A percentile compares a stretch with the other conserved stretches of the same genome.
Evolutionary conservation across 495 filamentous ascomycete species (phyloP).

Genomic region (Podospora pseudopauciseta): DNA sequence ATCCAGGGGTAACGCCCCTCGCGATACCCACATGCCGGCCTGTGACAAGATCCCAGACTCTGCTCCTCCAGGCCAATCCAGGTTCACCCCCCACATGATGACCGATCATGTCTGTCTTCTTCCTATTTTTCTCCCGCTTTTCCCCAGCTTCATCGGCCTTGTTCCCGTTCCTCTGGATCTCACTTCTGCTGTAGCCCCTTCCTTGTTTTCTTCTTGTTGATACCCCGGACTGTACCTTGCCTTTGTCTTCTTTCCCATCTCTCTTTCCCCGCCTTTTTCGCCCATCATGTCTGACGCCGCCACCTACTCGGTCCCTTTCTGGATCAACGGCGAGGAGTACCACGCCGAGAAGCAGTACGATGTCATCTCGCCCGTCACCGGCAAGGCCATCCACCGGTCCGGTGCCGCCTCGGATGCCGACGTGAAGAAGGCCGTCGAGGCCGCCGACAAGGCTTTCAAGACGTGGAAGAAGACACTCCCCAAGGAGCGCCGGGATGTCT

Average conservation of each 20-base stretch:
- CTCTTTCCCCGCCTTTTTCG: neutral
- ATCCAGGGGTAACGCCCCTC: neutral
- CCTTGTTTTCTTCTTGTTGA: neutral
- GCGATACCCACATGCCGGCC: neutral
- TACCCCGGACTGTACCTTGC: slow-evolving; percentile 11
- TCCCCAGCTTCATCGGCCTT: neutral
- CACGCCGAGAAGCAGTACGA: slow-evolving; percentile 59
- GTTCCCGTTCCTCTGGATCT: neutral
- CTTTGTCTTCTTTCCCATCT: neutral
- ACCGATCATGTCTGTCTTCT: slow-evolving; percentile 1
- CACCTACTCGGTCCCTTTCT: slow-evolving; percentile 56
- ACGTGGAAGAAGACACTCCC: slow-evolving; percentile 65
- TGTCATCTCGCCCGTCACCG: slow-evolving; percentile 61
- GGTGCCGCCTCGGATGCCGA: slow-evolving; percentile 61
- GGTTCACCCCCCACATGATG: neutral
- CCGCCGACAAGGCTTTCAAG: slow-evolving; percentile 66
- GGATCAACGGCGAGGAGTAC: slow-evolving; percentile 68
- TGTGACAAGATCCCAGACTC: neutral
- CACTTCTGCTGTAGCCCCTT: neutral
- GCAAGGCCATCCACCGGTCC: slow-evolving; percentile 57
- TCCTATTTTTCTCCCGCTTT: neutral
- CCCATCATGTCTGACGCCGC: slow-evolving; percentile 10
- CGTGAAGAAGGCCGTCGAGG: slow-evolving; percentile 56
- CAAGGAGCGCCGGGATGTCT: slow-evolving; percentile 61
- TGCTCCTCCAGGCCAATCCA: neutral